Base-by-base conservation (phyloP, 2,329 filamentous ascomycete species). In the Fusarium sp. region DNA sequence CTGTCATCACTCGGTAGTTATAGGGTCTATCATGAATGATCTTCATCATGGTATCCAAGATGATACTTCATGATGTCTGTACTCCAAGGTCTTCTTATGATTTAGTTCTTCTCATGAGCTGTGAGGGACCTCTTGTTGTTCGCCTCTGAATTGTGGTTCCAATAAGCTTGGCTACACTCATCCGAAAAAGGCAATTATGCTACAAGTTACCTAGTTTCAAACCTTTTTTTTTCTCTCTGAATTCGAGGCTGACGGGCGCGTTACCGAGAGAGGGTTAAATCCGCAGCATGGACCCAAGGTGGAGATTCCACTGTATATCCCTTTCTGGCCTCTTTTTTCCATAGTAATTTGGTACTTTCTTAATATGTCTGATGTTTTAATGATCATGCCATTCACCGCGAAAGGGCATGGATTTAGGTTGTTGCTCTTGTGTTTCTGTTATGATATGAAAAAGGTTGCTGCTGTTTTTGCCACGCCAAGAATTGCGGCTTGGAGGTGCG, bases 191-290 rank as follows among this genome's bases (percentile, higher is more conserved):
- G 65, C 45, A 68, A 69, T 57, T 58, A 68, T 62, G 36, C 55
- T 68, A 42, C 55, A 56, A 52, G 64, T 50, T 56, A 62, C 63
- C 49, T 68, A 68, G 65, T 63, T 68, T 42, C 49, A 50, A 68
- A 62, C 29, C 44, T 50, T 42, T 68, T 49, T 22, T 33, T n/a
- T 22, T 20, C 12, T 1, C 35, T 41, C 66, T 47, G 38, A 58
- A 73, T 64, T 61, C 58, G 73, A 75, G 73, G 73, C 73, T 75
- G 73, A 75, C 71, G 68, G 65, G 52, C 62, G 20, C 52, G 57
- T 73, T 62, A 58, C 54, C 68, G 38, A 56, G 41, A 50, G 53
- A 44, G 57, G 56, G 33, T 64, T 69, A 47, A 59, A 29, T 42
- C 31, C 45, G 35, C 33, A n/a, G 39, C 54, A 61, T 46, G 70